Evolutionary conservation across 2,329 filamentous ascomycete species (phyloP).

Genomic region (Chaetomiaceae sp.): DNA sequence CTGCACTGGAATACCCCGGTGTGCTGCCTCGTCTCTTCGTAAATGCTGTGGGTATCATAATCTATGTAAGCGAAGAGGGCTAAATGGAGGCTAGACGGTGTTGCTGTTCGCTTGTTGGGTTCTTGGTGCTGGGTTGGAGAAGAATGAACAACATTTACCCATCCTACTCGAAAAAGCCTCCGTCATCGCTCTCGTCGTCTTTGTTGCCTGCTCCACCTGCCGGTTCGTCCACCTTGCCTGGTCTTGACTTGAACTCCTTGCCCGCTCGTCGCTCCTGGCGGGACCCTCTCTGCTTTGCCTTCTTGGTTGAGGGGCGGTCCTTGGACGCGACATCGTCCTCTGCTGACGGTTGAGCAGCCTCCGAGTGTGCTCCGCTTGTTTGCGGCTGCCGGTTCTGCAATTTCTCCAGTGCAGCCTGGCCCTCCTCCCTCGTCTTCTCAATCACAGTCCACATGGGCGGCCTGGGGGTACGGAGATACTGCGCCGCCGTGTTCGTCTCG

Average conservation of each 20-base stretch:
- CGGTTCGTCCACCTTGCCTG: slow-evolving; percentile 1
- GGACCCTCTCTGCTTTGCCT: slow-evolving; percentile 6
- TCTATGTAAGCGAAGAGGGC: neutral
- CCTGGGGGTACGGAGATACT: slow-evolving; percentile 42
- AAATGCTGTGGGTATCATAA: slow-evolving; percentile 23
- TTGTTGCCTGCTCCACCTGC: neutral
- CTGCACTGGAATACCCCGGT: too few species aligned
- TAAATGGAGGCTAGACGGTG: neutral
- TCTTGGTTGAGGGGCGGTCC: neutral
- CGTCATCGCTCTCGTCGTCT: slow-evolving; percentile 40
- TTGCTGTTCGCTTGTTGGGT: neutral
- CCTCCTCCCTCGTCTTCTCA: slow-evolving; percentile 58
- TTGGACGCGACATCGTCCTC: neutral
- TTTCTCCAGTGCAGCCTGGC: slow-evolving; percentile 45
- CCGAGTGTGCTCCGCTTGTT: slow-evolving; percentile 18
- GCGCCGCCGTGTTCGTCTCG: slow-evolving; percentile 39
- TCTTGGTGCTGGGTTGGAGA: neutral
- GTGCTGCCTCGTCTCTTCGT: neutral
- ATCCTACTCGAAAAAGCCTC: slow-evolving; percentile 53
- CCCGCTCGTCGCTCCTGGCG: neutral
- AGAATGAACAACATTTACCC: neutral
- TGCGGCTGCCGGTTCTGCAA: slow-evolving; percentile 49
- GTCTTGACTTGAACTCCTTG: neutral
- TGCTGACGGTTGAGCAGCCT: neutral
- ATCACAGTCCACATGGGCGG: slow-evolving; percentile 64